A percentile compares a stretch with the other conserved stretches of the same genome.
These are phyloP conservation scores for Hymenoscyphus repandus DNA, from an alignment of 2,329 filamentous ascomycete species.

Conservation along the genomic window DNA sequence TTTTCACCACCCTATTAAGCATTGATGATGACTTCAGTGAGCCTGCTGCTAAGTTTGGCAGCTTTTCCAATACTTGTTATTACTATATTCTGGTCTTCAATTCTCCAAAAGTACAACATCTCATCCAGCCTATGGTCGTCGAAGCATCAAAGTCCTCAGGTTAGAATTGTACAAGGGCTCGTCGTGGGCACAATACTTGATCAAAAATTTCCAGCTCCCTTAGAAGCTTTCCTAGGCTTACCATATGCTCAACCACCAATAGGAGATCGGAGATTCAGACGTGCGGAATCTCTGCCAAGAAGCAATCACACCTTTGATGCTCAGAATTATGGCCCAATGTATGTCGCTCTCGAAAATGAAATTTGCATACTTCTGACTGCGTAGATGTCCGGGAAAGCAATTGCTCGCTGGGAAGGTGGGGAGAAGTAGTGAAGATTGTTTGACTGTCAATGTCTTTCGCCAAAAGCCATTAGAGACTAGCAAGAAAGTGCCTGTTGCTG, in stretches of 20 bases:
- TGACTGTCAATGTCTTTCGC: conserved; percentile 45
- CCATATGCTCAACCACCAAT: conserved; percentile 42
- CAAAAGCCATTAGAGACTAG: conserved; percentile 24
- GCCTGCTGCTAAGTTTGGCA: too few species aligned
- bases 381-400: conserved; percentile 34
- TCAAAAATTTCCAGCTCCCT: conserved; percentile 24
- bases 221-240: conserved; percentile 42
- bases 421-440: conserved; percentile 40
- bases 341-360: conserved; percentile 4
- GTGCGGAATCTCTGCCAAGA: conserved; percentile 21
- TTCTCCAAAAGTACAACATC: too few species aligned
- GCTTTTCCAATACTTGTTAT: too few species aligned
- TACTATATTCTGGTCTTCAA: too few species aligned
- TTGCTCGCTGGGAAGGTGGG: conserved; percentile 25
- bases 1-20: too few species aligned
- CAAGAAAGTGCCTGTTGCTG: conserved; percentile 39
- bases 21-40: too few species aligned
- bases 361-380: not conserved
- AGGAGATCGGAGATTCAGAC: conserved; percentile 41
- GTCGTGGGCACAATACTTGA: conserved; percentile 29
- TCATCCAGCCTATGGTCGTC: too few species aligned
- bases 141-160: too few species aligned
- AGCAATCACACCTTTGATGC: conserved; percentile 31
- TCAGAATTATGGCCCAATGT: conserved; percentile 32
- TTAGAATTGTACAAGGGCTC: conserved; percentile 25